Evolutionary conservation across 2,329 filamentous ascomycete genomes (phyloP), one percentile per base, ranked within the genome.

Genomic region (Hymenoscyphus scutula): DNA sequence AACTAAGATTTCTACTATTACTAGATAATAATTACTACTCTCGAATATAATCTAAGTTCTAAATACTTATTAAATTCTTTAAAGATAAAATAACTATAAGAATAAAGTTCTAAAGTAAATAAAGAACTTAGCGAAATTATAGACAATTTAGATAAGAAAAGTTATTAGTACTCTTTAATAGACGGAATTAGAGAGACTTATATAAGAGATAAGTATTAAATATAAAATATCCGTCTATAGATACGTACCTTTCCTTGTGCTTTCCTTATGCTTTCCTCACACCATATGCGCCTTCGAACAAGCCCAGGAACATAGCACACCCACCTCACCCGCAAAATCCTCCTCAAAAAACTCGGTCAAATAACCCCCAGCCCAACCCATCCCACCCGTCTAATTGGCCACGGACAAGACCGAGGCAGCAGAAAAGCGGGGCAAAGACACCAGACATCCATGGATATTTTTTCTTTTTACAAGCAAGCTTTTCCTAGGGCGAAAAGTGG

Each of bases 371-470:
- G 41, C 23, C 41, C 41, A 23, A n/a, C 23, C 41, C 7, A 10
- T 45, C 38, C 3, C 19, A 11, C 11, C 19, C 19, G 11, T 5
- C 45, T 51, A 19, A 51, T 51, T 51, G 25, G 45, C 8, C 15
- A 37, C 45, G 45, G 45, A 13, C 45, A 23, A 23, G 45, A 10
- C 45, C 45, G 45, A 23, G 2, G 34, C 34, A 13, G n/a, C n/a
- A 51, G 45, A 13, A 51, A 51, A 51, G 45, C 45, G 45, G 45
- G 45, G 45, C 13, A 19, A 51, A 19, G 45, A 51, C 45, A 51
- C 19, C 3, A 25, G 45, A 15, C 19, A n/a, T n/a, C n/a, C n/a
- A n/a, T n/a, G n/a, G n/a, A n/a, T 23, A 23, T 48, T 48, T 51
- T 15, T 8, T 48, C 25, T 51, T 19, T 5, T 13, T 51, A 19